Percentiles rank a stretch among this genome's conserved stretches.
These are phyloP conservation scores for Erucastrum elatum DNA, from an alignment of 345 rosid species.

Conservation along the genomic window DNA sequence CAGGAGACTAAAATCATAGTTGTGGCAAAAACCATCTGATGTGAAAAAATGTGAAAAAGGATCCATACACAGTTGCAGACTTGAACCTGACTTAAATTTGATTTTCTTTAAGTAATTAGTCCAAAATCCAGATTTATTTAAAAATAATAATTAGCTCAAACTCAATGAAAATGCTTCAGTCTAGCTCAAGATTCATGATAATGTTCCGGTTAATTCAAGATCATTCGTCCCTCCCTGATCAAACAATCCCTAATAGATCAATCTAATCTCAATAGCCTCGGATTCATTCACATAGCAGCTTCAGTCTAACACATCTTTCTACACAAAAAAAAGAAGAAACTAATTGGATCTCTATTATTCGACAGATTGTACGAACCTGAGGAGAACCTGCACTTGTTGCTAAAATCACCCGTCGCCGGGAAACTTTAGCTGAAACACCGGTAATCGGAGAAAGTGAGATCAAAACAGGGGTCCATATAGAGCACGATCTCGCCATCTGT, in stretches of 20 bases:
- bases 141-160: neutral
- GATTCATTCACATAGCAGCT: neutral
- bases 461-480: conserved; percentile 20
- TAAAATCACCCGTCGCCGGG: conserved; percentile 19
- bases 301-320: neutral
- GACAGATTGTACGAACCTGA: conserved; percentile 33
- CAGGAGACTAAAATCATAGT: no score
- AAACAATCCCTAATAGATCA: neutral
- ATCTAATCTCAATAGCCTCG: neutral
- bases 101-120: neutral
- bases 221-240: neutral
- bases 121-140: neutral
- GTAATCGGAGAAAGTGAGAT: conserved; percentile 13
- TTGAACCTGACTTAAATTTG: neutral
- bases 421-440: conserved; percentile 29
- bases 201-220: neutral
- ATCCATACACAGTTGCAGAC: neutral
- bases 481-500: conserved; percentile 38
- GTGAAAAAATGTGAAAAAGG: neutral
- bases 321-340: neutral
- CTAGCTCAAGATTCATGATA: neutral
- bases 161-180: neutral
- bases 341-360: neutral
- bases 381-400: conserved; percentile 21
- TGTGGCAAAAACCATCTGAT: neutral